phyloP scores from a whole-genome alignment of 2,329 filamentous ascomycete genomes.

The Seiridium unicorne region DNA sequence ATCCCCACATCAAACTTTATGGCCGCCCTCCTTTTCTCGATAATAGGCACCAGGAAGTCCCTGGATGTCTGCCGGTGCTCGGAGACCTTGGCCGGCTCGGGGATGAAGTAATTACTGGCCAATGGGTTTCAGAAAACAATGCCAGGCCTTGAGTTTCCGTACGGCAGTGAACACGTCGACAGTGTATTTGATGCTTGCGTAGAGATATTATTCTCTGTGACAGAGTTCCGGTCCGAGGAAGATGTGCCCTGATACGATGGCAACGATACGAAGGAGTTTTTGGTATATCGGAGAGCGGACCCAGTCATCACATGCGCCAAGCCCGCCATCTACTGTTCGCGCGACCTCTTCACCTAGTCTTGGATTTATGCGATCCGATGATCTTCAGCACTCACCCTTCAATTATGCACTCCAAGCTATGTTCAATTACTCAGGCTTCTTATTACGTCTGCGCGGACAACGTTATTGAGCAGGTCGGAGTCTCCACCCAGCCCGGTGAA shows the following conservation, averaged over 20 bases:
- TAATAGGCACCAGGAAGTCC: constrained; percentile 33
- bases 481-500: constrained; percentile 12
- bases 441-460: constrained; percentile 20
- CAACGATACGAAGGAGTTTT: constrained; percentile 42
- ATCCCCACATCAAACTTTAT: constrained; percentile 20
- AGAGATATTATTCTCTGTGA: constrained; percentile 41
- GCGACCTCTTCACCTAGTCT: constrained; percentile 36
- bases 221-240: constrained; percentile 48
- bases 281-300: constrained; percentile 37
- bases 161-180: constrained; percentile 37
- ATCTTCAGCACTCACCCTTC: not conserved
- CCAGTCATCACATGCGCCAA: constrained; percentile 38
- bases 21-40: constrained; percentile 26
- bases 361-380: constrained; percentile 31
- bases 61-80: constrained; percentile 29
- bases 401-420: not conserved
- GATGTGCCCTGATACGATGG: constrained; percentile 42
- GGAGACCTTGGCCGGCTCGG: constrained; percentile 32
- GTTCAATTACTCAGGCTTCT: constrained; percentile 16
- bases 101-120: constrained; percentile 24
- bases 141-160: constrained; percentile 18
- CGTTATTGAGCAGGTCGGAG: constrained; percentile 14
- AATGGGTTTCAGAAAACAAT: constrained; percentile 30
- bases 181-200: constrained; percentile 47
- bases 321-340: constrained; percentile 27